Evolutionary conservation across 2,329 filamentous ascomycete genomes (phyloP).

Genomic region (Tricladium varicosporioides): DNA sequence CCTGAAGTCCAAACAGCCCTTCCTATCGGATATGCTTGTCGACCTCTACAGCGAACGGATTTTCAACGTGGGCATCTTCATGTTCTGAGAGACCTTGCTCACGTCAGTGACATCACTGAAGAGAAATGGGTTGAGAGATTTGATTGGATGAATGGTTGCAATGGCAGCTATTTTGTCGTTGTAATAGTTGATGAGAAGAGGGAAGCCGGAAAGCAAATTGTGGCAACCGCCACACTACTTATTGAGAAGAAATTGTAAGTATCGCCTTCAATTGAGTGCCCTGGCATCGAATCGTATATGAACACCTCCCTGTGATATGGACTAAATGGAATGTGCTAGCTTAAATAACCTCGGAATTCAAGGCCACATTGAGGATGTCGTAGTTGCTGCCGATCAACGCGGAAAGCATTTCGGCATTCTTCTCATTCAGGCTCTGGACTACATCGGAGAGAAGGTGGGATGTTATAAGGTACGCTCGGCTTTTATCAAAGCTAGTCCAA

Average conservation of each 20-base stretch:
- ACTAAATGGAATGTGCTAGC: constrained; percentile 38
- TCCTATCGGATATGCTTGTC: constrained; percentile 76
- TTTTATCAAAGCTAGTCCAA: neutral
- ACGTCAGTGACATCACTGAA: constrained; percentile 79
- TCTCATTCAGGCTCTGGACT: constrained; percentile 90
- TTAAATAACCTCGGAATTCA: constrained; percentile 78
- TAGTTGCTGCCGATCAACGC: constrained; percentile 88
- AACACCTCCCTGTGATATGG: too few relatives aligned
- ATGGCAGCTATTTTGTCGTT: constrained; percentile 77
- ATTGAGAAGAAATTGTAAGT: constrained; percentile 90
- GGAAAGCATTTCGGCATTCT: constrained; percentile 91
- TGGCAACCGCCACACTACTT: constrained; percentile 83
- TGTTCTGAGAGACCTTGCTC: constrained; percentile 83
- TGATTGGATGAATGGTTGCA: constrained; percentile 63
- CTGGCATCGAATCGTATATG: neutral
- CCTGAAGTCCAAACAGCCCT: constrained; percentile 42
- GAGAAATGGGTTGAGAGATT: constrained; percentile 74
- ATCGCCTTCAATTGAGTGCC: neutral
- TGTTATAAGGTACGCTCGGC: constrained; percentile 67
- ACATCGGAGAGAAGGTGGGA: constrained; percentile 78
- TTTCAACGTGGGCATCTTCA: constrained; percentile 81
- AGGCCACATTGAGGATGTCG: constrained; percentile 96
- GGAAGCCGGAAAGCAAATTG: constrained; percentile 63
- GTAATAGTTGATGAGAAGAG: constrained; percentile 59
- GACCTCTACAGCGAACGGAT: constrained; percentile 68